Percentiles rank a stretch among this genome's conserved stretches.
Conservation (phyloP, 139 green algal genomes). For the Nannochloris sp. region DNA sequence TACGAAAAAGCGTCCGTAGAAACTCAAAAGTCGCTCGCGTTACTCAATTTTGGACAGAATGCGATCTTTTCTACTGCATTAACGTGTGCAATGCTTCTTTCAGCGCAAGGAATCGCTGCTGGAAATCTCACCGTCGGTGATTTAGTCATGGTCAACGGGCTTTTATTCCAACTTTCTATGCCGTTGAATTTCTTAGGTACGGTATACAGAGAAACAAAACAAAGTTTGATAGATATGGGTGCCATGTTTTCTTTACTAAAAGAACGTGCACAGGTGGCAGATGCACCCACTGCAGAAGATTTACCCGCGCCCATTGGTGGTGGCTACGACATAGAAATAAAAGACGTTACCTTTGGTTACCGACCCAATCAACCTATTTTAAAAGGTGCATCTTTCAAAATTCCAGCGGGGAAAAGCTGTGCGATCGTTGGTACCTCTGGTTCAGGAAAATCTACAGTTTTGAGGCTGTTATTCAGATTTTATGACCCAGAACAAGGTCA, state of each 20-base stretch:
- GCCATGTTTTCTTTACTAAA: conserved; percentile 86
- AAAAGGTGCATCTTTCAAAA: conserved; percentile 49
- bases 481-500: conserved; percentile 68
- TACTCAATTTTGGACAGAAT: conserved; percentile 93
- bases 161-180: conserved; percentile 96
- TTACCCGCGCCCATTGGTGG: conserved; percentile 14
- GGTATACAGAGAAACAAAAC: conserved; percentile 92
- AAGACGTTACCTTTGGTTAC: conserved; percentile 67
- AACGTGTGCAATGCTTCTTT: conserved; percentile 68
- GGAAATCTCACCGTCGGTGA: conserved; percentile 77
- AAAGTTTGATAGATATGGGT: conserved; percentile 94
- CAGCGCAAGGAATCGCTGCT: conserved; percentile 47
- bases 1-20: conserved; percentile 70
- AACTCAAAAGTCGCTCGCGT: conserved; percentile 70
- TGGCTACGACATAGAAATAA: conserved; percentile 46
- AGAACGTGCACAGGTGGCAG: conserved; percentile 13
- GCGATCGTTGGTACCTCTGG: conserved; percentile 85
- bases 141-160: conserved; percentile 95
- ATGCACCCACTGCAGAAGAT: conserved; percentile 23
- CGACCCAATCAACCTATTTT: conserved; percentile 52
- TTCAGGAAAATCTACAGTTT: conserved; percentile 72
- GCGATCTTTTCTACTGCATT: conserved; percentile 79
- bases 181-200: conserved; percentile 98
- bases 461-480: conserved; percentile 76
- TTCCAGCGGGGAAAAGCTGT: conserved; percentile 75